These are phyloP conservation scores for Solidago caesia DNA, from an alignment of 129 eudicot species.

Conservation along the genomic window DNA sequence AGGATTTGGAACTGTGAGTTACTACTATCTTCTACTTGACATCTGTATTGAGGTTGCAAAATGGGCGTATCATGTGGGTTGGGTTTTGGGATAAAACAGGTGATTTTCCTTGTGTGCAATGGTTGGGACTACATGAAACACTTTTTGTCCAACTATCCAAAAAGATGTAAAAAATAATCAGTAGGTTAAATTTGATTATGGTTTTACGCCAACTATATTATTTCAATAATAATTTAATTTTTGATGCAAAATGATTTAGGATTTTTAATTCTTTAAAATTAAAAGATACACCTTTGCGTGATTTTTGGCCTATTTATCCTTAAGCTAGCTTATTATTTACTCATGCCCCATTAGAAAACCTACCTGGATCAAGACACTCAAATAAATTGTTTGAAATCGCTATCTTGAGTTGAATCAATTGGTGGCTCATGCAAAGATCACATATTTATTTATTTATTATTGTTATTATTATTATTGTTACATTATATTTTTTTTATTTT, in stretches of 20 bases:
- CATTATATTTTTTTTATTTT: too few species aligned
- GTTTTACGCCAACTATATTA: neutral
- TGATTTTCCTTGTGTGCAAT: neutral
- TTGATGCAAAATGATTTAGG: neutral
- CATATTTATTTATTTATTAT: neutral
- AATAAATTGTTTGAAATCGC: neutral
- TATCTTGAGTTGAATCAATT: neutral
- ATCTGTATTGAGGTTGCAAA: neutral
- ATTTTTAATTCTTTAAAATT: neutral
- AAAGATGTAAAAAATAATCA: neutral
- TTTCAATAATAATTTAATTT: neutral
- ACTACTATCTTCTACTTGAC: neutral
- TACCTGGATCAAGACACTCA: neutral
- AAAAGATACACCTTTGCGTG: neutral
- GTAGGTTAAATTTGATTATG: neutral
- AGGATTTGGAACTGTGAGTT: constrained; percentile 44
- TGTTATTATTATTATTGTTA: too few species aligned
- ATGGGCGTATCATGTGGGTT: neutral
- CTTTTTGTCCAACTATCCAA: neutral
- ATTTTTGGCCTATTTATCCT: neutral
- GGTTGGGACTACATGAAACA: neutral
- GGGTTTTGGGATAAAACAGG: neutral
- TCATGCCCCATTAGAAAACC: neutral
- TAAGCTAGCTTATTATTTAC: neutral
- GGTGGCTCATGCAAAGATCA: neutral